These are phyloP conservation scores for Boletellus ananiceps DNA, from an alignment of 768 basidiomycete species.

Conservation along the genomic window DNA sequence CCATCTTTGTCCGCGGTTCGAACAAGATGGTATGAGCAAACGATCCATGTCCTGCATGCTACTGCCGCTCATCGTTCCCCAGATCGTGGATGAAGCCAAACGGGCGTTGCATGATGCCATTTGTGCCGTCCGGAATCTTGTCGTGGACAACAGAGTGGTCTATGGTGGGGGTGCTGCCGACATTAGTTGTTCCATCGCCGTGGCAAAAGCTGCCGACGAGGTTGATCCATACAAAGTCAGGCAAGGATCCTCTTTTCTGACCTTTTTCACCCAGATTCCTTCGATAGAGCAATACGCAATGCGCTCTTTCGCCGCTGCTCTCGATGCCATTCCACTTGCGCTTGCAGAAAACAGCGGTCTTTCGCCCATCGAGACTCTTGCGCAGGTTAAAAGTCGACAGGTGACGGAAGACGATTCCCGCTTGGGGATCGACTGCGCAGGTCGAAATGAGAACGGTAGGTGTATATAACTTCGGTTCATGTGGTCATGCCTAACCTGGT, in stretches of 20 bases:
- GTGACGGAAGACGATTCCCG: slow-evolving; percentile 78
- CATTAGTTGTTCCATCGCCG: slow-evolving; percentile 91
- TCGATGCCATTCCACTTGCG: slow-evolving; percentile 93
- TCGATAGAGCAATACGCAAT: slow-evolving; percentile 99
- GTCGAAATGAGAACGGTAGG: slow-evolving; percentile 80
- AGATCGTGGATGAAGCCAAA: slow-evolving; percentile 99
- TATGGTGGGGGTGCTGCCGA: slow-evolving; percentile 99
- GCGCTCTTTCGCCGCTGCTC: slow-evolving; percentile 95
- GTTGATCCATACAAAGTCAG: slow-evolving; percentile 35
- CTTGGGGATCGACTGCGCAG: slow-evolving; percentile 91
- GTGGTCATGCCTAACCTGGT: not conserved
- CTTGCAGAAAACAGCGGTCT: slow-evolving; percentile 97
- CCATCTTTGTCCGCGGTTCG: slow-evolving; percentile 93
- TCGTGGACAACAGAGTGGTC: slow-evolving; percentile 93
- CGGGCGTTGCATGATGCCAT: slow-evolving; percentile 96
- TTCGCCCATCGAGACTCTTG: slow-evolving; percentile 94
- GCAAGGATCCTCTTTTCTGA: not conserved
- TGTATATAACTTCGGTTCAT: slow-evolving; percentile 1
- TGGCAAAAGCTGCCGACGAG: slow-evolving; percentile 92
- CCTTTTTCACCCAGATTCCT: slow-evolving; percentile 59
- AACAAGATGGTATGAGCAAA: slow-evolving; percentile 91
- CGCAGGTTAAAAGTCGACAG: slow-evolving; percentile 91
- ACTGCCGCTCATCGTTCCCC: slow-evolving; percentile 1
- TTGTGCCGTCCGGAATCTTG: slow-evolving; percentile 93
- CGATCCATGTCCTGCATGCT: not conserved